Conservation (phyloP, 495 filamentous ascomycete genomes). For the Parmelia sp. region DNA sequence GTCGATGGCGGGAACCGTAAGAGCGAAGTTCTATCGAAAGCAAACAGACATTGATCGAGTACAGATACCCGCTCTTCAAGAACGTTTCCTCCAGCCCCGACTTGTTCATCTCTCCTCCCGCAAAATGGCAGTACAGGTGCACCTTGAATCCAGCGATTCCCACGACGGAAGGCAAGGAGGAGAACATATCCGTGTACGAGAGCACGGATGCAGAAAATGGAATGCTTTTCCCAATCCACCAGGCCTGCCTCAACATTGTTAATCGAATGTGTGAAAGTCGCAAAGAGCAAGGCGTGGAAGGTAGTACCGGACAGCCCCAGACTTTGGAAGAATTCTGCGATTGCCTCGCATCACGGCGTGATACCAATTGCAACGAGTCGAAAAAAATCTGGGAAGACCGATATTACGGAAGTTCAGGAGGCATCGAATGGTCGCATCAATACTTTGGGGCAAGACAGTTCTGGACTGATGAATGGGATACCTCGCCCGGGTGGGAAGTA, state of each 20-base stretch:
- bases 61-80: slow-evolving; percentile 5
- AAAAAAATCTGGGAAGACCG: neutral
- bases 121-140: slow-evolving; percentile 4
- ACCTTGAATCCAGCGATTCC: slow-evolving; percentile 1
- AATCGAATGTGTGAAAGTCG: neutral
- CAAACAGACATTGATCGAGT: neutral
- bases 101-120: slow-evolving; percentile 6
- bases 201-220: slow-evolving; percentile 8
- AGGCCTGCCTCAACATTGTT: slow-evolving; percentile 2
- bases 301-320: neutral
- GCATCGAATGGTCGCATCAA: neutral
- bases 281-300: neutral
- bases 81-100: neutral
- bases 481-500: neutral
- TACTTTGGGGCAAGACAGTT: neutral
- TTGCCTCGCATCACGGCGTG: neutral
- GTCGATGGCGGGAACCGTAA: slow-evolving; percentile 7
- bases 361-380: neutral
- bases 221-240: slow-evolving; percentile 11
- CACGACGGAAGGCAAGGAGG: neutral
- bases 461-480: neutral
- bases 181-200: slow-evolving; percentile 1
- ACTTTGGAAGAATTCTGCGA: neutral
- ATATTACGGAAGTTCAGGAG: neutral
- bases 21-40: neutral